Evolutionary conservation across 108 stramenopile species (phyloP).

Genomic region (Licmophora abbreviata): DNA sequence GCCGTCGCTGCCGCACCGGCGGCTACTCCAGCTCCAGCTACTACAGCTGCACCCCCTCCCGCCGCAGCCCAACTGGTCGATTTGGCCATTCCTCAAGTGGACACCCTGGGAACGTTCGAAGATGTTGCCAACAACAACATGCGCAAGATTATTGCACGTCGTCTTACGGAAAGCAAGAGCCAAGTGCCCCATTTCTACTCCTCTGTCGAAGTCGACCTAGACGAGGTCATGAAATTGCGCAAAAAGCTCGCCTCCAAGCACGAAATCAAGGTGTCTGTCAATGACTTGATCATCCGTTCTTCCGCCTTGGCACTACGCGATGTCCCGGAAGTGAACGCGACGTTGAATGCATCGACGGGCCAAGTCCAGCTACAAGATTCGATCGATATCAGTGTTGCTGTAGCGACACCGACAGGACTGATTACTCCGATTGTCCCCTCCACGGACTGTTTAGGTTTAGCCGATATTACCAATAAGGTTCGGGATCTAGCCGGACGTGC

Average conservation of each 20-base stretch:
- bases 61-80: constrained; percentile 24
- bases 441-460: constrained; percentile 74
- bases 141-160: constrained; percentile 92
- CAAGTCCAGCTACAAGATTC: constrained; percentile 48
- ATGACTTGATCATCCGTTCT: constrained; percentile 96
- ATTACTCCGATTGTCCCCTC: constrained; percentile 93
- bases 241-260: constrained; percentile 41
- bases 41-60: constrained; percentile 28
- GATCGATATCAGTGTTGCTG: constrained; percentile 97
- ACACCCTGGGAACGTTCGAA: constrained; percentile 47
- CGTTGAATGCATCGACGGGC: constrained; percentile 31
- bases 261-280: constrained; percentile 80
- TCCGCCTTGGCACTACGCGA: constrained; percentile 94
- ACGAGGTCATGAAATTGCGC: constrained; percentile 78
- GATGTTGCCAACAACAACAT: constrained; percentile 64
- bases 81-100: constrained; percentile 37
- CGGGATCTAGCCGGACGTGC: constrained; percentile 81
- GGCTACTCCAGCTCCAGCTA: constrained; percentile 29
- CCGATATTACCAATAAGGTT: constrained; percentile 76
- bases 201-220: constrained; percentile 84
- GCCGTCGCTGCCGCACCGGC: constrained; percentile 14
- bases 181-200: constrained; percentile 97
- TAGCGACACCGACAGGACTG: constrained; percentile 91
- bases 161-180: constrained; percentile 93
- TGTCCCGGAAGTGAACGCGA: constrained; percentile 90